Base-by-base conservation (phyloP, 257 asterid genomes). In the Paulownia fortunei region DNA sequence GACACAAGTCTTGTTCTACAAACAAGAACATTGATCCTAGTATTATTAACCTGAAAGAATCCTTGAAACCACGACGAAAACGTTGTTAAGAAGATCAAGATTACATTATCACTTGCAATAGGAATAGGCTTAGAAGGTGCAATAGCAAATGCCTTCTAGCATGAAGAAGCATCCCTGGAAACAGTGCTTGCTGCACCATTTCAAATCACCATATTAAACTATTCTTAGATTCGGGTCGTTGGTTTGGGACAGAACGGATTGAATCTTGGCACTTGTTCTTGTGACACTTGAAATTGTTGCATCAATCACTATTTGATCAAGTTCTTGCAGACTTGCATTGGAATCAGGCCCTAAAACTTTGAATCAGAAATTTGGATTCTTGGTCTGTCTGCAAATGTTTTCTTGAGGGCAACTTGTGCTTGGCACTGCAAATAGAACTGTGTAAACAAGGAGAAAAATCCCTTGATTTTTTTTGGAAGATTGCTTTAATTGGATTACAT, bases 341-440 rank as follows among this genome's bases (percentile, higher is more conserved):
- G 67, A n/a, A 1, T 65, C 18, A 0, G 76, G 76, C 0, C 36
- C 18, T 0, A 81, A 13, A 39, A 81, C 42, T 2, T 30, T 8
- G 72, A 1, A 30, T 79, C 85, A 81, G 72, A 71, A 76, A 4
- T 1, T 10, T 2, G 81, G 79, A 18, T 54, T 32, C 5, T 76
- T 69, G 58, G 79, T 21, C 5, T 81, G 64, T 18, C 0, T 62
- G 81, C 84, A 81, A 9, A 81, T 81, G 71, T 30, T 63, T 39
- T 51, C 64, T 1, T 71, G 0, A 11, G 81, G 75, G 79, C 39
- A 70, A 72, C 71, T 6, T 15, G 61, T 61, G 74, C 8, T 54
- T 62, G 78, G 68, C 0, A 58, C 34, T 68, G 73, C 30, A 36
- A 63, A 51, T 7, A 75, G 56, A 39, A 69, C 0, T 6, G 73